Conservation (phyloP, 495 filamentous ascomycete genomes). For the Tuber microsphaerosporum region DNA sequence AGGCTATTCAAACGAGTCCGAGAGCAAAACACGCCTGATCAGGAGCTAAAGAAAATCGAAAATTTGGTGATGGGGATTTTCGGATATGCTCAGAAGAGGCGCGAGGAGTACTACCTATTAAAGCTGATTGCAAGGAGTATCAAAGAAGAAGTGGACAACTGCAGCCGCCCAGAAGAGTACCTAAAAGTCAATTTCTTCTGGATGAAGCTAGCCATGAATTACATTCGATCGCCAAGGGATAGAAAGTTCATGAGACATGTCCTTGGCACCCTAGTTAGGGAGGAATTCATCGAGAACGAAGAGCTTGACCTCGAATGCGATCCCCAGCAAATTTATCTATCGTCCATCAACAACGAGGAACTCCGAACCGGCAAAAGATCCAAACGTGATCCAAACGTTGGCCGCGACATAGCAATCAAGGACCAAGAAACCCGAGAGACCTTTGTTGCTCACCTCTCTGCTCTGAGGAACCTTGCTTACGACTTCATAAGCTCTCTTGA, state of each 20-base stretch:
- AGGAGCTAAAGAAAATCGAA: constrained; percentile 84
- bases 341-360: constrained; percentile 92
- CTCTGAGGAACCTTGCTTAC: constrained; percentile 85
- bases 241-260: constrained; percentile 84
- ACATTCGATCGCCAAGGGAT: constrained; percentile 84
- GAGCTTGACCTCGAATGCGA: constrained; percentile 91
- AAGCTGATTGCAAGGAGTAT: constrained; percentile 78
- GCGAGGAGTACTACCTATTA: constrained; percentile 94
- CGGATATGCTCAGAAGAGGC: constrained; percentile 89
- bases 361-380: constrained; percentile 81
- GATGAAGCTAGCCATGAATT: constrained; percentile 74
- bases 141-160: constrained; percentile 76
- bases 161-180: constrained; percentile 70
- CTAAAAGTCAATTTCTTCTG: constrained; percentile 88
- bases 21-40: constrained; percentile 79
- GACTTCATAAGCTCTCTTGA: constrained; percentile 77
- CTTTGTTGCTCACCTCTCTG: constrained; percentile 87
- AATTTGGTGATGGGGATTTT: constrained; percentile 95
- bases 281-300: constrained; percentile 85
- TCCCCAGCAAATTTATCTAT: constrained; percentile 93
- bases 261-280: constrained; percentile 70
- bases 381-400: constrained; percentile 67
- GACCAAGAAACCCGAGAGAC: constrained; percentile 84
- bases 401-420: constrained; percentile 83
- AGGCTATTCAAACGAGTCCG: constrained; percentile 75